Evolutionary conservation across 225 moss, liverwort and hornwort genomes (phyloP), one percentile per base, ranked within the genome.

Genomic region (Pseudoscleropodium purum): DNA sequence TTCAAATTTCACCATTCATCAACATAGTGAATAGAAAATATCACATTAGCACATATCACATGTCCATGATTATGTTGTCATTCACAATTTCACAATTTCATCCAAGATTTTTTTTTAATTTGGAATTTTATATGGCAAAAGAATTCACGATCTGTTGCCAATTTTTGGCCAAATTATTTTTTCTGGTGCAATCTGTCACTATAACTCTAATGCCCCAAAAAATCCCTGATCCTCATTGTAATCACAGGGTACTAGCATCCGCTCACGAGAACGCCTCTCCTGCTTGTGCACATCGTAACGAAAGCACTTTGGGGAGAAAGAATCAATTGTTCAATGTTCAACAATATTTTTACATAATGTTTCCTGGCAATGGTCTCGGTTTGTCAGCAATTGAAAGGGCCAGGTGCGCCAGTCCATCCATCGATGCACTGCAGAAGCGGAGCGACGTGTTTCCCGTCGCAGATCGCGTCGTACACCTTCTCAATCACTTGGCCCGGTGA

Each of bases 401-500:
- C 93, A 15, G 95, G 94, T 75, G 90, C 85, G 80, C 95, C 94
- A 6, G 87, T 93, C 96, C 96, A 96, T 30, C 95, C 96, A 7
- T 92, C 92, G 20, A 96, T 82, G 83, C 95, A 95, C 37, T 92
- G 57, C 33, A 96, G 88, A 47, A 96, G 86, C 23, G 96, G 95
- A 21, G 67, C 83, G 11, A 94, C 91, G 62, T 92, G 88, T 65
- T 93, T 84, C 0, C 95, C 95, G 11, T 88, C 86, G 51, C 90
- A 91, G n/a, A 96, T 96, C 18, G 95, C 96, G 36, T 91, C 80
- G 14, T 87, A 92, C 14, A 92, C 92, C 54, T 95, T 95, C 93
- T 95, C 93, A 36, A 95, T 95, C 78, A 95, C 95, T 87, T 94
- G 83, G 0, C 96, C 96, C 1, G 96, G 95, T 9, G 95, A 94